Evolutionary conservation across 2,329 filamentous ascomycete genomes (phyloP).

Genomic region (Arthroderma sp.): DNA sequence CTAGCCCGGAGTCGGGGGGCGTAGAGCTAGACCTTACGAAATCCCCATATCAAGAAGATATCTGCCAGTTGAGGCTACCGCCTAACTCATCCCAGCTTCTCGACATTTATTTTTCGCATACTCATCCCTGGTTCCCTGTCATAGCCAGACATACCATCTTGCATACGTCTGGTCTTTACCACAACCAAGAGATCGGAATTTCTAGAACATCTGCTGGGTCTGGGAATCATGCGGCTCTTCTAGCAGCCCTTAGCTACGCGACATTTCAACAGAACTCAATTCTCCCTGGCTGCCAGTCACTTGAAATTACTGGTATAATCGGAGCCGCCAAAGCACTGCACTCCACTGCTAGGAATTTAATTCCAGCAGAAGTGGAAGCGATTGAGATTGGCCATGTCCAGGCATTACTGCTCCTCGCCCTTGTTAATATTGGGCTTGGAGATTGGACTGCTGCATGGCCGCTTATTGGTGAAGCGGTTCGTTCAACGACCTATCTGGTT

Average conservation of each 20-base stretch:
- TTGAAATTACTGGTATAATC: slow-evolving; percentile 1
- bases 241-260: slow-evolving; percentile 32
- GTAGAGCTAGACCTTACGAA: too few species aligned
- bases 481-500: slow-evolving; percentile 31
- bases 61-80: slow-evolving; percentile 28
- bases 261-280: slow-evolving; percentile 16
- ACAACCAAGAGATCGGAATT: slow-evolving; percentile 27
- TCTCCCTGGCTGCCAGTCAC: not conserved
- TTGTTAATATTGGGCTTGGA: slow-evolving; percentile 37
- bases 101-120: slow-evolving; percentile 45
- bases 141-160: slow-evolving; percentile 44
- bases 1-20: not conserved
- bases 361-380: slow-evolving; percentile 27
- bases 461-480: slow-evolving; percentile 38
- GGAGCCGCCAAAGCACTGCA: slow-evolving; percentile 23
- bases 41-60: not conserved
- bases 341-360: slow-evolving; percentile 21
- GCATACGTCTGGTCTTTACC: slow-evolving; percentile 43
- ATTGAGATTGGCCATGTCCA: slow-evolving; percentile 32
- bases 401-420: slow-evolving; percentile 32
- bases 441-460: slow-evolving; percentile 41
- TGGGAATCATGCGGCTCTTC: slow-evolving; percentile 30
- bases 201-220: slow-evolving; percentile 20
- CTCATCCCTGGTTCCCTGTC: slow-evolving; percentile 48
- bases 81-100: slow-evolving; percentile 39